These are phyloP conservation scores for Sphaerulina vaccinii DNA, from an alignment of 2,329 filamentous ascomycete genomes.

Conservation along the genomic window DNA sequence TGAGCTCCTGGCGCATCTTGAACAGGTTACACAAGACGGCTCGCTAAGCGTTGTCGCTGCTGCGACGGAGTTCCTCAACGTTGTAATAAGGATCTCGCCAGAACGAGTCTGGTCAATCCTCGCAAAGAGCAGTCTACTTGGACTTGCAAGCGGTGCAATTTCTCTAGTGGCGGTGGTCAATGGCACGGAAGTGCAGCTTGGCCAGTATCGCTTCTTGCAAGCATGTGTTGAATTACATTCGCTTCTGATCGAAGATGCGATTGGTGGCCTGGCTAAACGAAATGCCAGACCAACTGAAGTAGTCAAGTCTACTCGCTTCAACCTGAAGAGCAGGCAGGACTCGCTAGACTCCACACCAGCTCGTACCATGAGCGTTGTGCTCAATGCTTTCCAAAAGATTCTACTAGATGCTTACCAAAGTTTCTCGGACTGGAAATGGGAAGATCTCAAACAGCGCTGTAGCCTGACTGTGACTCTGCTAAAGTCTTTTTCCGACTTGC, in stretches of 20 bases:
- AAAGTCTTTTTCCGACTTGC: conserved; percentile 66
- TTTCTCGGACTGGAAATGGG: conserved; percentile 81
- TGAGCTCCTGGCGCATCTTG: conserved; percentile 51
- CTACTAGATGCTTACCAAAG: conserved; percentile 83
- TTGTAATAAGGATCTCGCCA: conserved; percentile 69
- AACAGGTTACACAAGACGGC: conserved; percentile 60
- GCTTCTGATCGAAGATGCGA: conserved; percentile 71
- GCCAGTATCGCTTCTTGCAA: conserved; percentile 73
- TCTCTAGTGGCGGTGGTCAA: conserved; percentile 76
- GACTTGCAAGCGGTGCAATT: conserved; percentile 71
- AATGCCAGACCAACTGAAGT: conserved; percentile 45
- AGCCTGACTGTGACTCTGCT: conserved; percentile 68
- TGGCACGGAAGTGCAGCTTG: conserved; percentile 74
- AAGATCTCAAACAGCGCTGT: conserved; percentile 64
- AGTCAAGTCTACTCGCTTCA: conserved; percentile 5
- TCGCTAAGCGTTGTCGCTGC: conserved; percentile 67
- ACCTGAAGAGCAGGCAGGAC: conserved; percentile 42
- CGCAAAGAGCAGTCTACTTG: conserved; percentile 74
- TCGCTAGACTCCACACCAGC: conserved; percentile 73
- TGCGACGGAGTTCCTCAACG: conserved; percentile 77
- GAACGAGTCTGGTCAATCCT: conserved; percentile 89
- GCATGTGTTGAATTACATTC: conserved; percentile 73
- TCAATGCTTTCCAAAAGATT: conserved; percentile 70
- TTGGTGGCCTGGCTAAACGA: conserved; percentile 66
- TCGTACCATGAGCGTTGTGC: conserved; percentile 69